Evolutionary conservation across 768 basidiomycete genomes (phyloP), one percentile per base, ranked within the genome.

Genomic region (Lactarius vividus): DNA sequence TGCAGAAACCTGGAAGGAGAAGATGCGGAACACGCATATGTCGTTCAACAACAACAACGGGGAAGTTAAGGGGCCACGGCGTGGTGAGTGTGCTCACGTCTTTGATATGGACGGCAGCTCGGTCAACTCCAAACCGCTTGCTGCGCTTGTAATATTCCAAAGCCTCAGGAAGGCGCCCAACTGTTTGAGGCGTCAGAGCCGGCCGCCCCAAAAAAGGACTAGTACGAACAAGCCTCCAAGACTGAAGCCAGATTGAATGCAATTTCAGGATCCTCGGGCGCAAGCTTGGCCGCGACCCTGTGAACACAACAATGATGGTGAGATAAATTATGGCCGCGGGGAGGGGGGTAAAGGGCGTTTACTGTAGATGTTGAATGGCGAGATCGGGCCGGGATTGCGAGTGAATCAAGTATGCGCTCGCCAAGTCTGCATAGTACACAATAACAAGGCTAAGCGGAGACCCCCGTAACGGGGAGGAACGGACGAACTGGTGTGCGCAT

Each of bases 211-310:
- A 53, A 44, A 40, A 15, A 4, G 18, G 37, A 59, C 10, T 54
- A 52, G 29, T 33, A 69, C 88, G 71, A 71, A 92, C 93, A 85
- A 63, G 93, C 92, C 86, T 95, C 93, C 66, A 94, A 82, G 71
- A 95, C 91, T 54, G 92, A 93, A 59, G 90, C 93, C 65, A 93
- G 84, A 79, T 95, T 95, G 82, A 94, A 95, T 18, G 91, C 88
- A 73, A 94, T 92, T 75, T 95, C 93, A 75, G 90, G 88, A 80
- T 95, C 93, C 75, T 92, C 89, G 55, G 93, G 93, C 65, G 88
- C 84, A 71, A 95, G 83, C n/a, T 87, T 86, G 53, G 86, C 82
- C 57, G 93, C 93, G 74, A 90, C 87, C 71, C 93, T 95, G 77
- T 26, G 66, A 74, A 73, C 68, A 72, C 74, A 73, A 53, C 49